Evolutionary conservation across 345 rosid species (phyloP).

Genomic region (Citrus sp.): DNA sequence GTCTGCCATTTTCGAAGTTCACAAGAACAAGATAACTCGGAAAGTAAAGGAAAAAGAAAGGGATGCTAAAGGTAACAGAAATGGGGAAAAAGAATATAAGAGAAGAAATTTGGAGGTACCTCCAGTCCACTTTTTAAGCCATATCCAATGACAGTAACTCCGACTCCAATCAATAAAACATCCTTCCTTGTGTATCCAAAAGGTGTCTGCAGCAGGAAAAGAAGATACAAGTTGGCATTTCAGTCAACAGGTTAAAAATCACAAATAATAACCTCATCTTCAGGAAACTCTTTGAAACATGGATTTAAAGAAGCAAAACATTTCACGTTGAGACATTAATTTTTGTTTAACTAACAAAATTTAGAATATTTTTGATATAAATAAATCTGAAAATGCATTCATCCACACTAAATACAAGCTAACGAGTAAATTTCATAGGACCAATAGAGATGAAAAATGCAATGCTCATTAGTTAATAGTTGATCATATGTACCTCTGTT

Average conservation of each 20-base stretch:
- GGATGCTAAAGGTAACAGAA: not conserved
- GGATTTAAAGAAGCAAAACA: not conserved
- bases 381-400: not conserved
- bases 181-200: slow-evolving; percentile 93
- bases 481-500: slow-evolving; percentile 41
- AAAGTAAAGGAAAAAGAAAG: not conserved
- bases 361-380: not conserved
- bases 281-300: not conserved
- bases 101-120: slow-evolving; percentile 41
- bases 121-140: slow-evolving; percentile 92
- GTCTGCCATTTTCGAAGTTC: not conserved
- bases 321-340: not conserved
- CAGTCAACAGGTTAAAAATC: not conserved
- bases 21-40: not conserved
- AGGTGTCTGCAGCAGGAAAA: slow-evolving; percentile 46
- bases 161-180: slow-evolving; percentile 82
- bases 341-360: not conserved
- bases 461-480: not conserved
- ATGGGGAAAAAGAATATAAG: not conserved
- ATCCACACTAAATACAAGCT: not conserved
- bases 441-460: not conserved
- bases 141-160: slow-evolving; percentile 65
- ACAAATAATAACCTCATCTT: not conserved
- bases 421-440: not conserved
- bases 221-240: slow-evolving; percentile 1